Evolutionary conservation across 2,329 filamentous ascomycete genomes (phyloP).

Genomic region (Cladorrhinum sp.): DNA sequence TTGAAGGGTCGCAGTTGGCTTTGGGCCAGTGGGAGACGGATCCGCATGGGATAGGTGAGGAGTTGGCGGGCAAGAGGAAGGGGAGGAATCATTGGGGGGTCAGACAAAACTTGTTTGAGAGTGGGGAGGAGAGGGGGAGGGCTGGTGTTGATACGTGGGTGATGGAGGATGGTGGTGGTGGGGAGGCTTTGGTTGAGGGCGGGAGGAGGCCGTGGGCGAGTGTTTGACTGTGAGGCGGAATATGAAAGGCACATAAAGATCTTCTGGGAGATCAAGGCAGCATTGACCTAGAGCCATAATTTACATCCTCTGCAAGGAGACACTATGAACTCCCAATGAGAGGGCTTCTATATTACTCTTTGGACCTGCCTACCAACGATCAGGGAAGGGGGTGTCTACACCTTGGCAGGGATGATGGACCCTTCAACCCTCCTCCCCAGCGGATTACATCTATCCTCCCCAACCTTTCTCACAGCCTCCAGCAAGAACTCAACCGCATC

Average conservation of each 20-base stretch:
- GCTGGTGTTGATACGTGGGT: conserved; percentile 40
- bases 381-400: no score
- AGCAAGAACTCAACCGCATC: conserved; percentile 64
- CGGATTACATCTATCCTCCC: conserved; percentile 20
- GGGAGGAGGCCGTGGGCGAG: conserved; percentile 38
- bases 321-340: no score
- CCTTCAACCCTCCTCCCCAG: conserved; percentile 10
- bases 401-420: conserved; percentile 27
- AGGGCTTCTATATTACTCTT: no score
- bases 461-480: conserved; percentile 39
- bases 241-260: no score
- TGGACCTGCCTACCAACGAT: no score
- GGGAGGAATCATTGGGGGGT: conserved; percentile 49
- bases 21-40: conserved; percentile 50
- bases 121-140: conserved; percentile 31
- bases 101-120: conserved; percentile 44
- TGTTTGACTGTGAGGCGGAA: conserved; percentile 14
- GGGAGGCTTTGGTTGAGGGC: conserved; percentile 41
- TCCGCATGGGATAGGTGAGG: conserved; percentile 48
- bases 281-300: no score
- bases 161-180: conserved; percentile 33
- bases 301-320: background rate
- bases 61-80: conserved; percentile 46
- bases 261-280: no score
- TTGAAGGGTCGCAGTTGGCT: conserved; percentile 42